A percentile compares a stretch with the other conserved stretches of the same genome.
These are phyloP conservation scores for Pugionium dolabratum DNA, from an alignment of 345 rosid genomes.

Conservation along the genomic window DNA sequence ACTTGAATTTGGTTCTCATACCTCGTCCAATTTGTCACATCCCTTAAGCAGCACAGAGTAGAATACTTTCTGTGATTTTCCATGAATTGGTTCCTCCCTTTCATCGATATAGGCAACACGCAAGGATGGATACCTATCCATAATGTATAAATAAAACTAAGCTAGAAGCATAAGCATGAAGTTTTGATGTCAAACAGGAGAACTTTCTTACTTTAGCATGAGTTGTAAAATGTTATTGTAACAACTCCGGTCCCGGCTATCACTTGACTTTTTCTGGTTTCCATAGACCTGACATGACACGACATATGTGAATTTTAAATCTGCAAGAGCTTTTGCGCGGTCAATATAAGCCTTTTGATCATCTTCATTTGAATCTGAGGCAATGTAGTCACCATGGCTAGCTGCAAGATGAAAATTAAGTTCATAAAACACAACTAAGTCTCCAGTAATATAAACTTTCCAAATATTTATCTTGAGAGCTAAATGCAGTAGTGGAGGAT, in stretches of 20 bases:
- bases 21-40: conserved; percentile 73
- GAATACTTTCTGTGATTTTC: conserved; percentile 54
- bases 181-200: conserved; percentile 12
- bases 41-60: conserved; percentile 97
- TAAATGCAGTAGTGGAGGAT: conserved; percentile 20
- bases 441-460: conserved; percentile 20
- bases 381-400: conserved; percentile 39
- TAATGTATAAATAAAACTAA: conserved; percentile 13
- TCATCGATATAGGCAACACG: conserved; percentile 94
- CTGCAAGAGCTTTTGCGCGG: conserved; percentile 66
- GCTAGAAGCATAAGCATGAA: conserved; percentile 12
- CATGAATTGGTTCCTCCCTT: conserved; percentile 65
- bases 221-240: conserved; percentile 79
- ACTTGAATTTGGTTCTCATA: conserved; percentile 35
- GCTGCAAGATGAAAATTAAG: conserved; percentile 47
- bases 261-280: conserved; percentile 70
- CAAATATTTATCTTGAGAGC: conserved; percentile 16
- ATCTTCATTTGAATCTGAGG: conserved; percentile 40
- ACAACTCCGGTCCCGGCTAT: conserved; percentile 56
- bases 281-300: conserved; percentile 98
- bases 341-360: conserved; percentile 37
- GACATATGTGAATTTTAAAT: conserved; percentile 92
- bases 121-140: conserved; percentile 76
- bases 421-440: conserved; percentile 8
- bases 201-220: conserved; percentile 74